phyloP scores from a whole-genome alignment of 805 yeast species.

The Metschnikowia bowlesiae region DNA sequence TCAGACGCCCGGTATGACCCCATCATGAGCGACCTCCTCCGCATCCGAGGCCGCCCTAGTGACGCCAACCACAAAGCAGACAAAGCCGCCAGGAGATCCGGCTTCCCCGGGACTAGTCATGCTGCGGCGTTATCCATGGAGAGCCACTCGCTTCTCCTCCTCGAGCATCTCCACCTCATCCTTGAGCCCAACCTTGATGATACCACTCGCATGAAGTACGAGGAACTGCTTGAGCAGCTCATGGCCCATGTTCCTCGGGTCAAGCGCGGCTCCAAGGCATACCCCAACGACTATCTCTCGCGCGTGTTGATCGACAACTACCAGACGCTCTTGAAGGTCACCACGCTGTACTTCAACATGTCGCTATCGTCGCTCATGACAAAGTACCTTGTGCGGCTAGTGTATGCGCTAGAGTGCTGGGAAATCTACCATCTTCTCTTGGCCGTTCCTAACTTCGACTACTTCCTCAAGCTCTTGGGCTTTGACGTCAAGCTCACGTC shows the following conservation, averaged over 20 bases:
- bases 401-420: slow-evolving; percentile 41
- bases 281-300: slow-evolving; percentile 36
- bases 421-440: slow-evolving; percentile 39
- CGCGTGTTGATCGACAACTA: slow-evolving; percentile 38
- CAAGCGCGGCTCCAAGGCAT: slow-evolving; percentile 12
- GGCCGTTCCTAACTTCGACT: slow-evolving; percentile 28
- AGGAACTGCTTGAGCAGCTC: slow-evolving; percentile 22
- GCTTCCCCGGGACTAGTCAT: background rate
- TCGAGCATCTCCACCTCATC: slow-evolving; percentile 26
- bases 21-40: slow-evolving; percentile 29
- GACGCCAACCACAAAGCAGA: slow-evolving; percentile 2
- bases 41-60: slow-evolving; percentile 15
- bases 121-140: slow-evolving; percentile 17
- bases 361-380: slow-evolving; percentile 37
- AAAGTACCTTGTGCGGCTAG: slow-evolving; percentile 34
- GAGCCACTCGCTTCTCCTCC: slow-evolving; percentile 29
- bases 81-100: background rate
- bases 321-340: slow-evolving; percentile 24
- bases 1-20: slow-evolving; percentile 22
- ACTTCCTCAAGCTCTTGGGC: slow-evolving; percentile 30
- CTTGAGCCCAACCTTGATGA: slow-evolving; percentile 29
- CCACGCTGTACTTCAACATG: slow-evolving; percentile 34
- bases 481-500: slow-evolving; percentile 35
- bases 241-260: slow-evolving; percentile 24
- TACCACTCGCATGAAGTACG: slow-evolving; percentile 25